Conservation (phyloP, 345 rosid species). For the Theobroma cacao region DNA sequence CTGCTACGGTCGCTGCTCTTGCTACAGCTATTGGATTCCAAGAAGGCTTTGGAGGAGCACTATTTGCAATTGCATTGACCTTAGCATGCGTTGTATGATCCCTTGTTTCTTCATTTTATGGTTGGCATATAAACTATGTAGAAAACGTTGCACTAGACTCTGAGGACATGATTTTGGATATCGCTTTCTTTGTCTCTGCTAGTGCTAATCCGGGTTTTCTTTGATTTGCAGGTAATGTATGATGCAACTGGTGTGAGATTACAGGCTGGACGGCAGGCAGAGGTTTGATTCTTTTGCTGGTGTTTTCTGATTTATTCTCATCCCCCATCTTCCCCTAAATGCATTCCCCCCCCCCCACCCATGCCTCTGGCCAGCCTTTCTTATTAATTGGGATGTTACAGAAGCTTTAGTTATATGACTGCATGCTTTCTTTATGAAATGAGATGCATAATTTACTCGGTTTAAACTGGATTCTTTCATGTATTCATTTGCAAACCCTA, state of each 20-base stretch:
- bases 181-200: background rate
- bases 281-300: conserved; percentile 43
- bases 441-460: background rate
- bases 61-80: conserved; percentile 58
- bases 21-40: conserved; percentile 69
- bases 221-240: conserved; percentile 66
- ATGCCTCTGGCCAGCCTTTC: background rate
- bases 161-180: background rate
- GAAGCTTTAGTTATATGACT: background rate
- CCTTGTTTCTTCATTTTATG: background rate
- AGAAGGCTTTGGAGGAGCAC: conserved; percentile 68
- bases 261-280: conserved; percentile 95
- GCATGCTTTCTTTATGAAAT: background rate
- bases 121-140: background rate
- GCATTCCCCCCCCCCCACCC: background rate
- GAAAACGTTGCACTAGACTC: background rate
- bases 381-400: background rate
- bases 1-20: conserved; percentile 74
- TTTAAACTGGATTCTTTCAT: conserved; percentile 2
- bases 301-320: conserved; percentile 12
- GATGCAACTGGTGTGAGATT: conserved; percentile 88
- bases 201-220: background rate
- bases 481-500: conserved; percentile 13
- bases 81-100: conserved; percentile 70
- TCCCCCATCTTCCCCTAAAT: background rate